Evolutionary conservation across 805 yeast species (phyloP).

Genomic region (Saccharomycopsis sp.): DNA sequence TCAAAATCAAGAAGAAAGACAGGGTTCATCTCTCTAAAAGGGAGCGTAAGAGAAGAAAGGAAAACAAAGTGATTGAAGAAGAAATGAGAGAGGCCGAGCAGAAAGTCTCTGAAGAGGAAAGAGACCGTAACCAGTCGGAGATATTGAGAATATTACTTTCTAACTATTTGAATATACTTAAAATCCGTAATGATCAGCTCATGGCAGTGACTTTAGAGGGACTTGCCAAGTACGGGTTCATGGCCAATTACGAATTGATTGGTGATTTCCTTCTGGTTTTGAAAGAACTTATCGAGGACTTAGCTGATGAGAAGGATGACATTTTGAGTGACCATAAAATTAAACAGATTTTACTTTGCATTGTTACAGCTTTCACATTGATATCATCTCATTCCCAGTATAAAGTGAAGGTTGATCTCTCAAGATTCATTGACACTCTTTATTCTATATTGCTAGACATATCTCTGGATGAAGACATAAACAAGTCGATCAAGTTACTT

Average conservation of each 20-base stretch:
- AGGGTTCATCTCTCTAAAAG: constrained; percentile 87
- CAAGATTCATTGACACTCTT: constrained; percentile 70
- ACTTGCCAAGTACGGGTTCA: constrained; percentile 79
- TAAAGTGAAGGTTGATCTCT: constrained; percentile 73
- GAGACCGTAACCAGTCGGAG: constrained; percentile 81
- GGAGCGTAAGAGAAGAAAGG: constrained; percentile 82
- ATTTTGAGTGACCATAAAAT: constrained; percentile 40
- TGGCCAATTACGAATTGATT: constrained; percentile 85
- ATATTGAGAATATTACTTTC: constrained; percentile 67
- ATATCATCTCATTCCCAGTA: constrained; percentile 66
- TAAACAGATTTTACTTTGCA: constrained; percentile 69
- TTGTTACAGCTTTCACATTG: constrained; percentile 85
- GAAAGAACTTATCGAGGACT: constrained; percentile 64
- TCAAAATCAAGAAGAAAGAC: constrained; percentile 73
- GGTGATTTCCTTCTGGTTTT: constrained; percentile 91
- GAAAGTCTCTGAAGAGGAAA: constrained; percentile 78
- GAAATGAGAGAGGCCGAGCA: constrained; percentile 85
- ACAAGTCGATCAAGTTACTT: constrained; percentile 77
- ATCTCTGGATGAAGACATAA: constrained; percentile 75
- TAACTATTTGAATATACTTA: constrained; percentile 71
- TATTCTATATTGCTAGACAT: constrained; percentile 64
- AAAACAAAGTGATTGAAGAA: constrained; percentile 77
- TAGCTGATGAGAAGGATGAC: constrained; percentile 36
- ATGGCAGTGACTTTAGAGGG: constrained; percentile 91
- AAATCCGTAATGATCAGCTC: constrained; percentile 52